These are phyloP conservation scores for Yamadazyma mexicana DNA, from an alignment of 1,139 yeast species.

Conservation along the genomic window DNA sequence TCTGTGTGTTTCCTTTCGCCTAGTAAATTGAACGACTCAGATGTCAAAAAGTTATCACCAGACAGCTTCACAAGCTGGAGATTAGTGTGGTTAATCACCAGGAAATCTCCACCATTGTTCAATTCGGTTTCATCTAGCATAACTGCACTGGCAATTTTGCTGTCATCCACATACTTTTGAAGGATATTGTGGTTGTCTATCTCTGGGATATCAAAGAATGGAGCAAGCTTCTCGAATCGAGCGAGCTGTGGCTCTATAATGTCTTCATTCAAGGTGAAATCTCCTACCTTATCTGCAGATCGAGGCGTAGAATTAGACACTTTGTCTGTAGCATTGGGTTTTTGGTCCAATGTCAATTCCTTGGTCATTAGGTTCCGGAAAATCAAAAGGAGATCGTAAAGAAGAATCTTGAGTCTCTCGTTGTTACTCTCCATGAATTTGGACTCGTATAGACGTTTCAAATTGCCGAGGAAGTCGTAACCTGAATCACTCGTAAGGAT, in stretches of 20 bases:
- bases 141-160: slow-evolving; percentile 24
- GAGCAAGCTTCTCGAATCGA: slow-evolving; percentile 10
- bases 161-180: slow-evolving; percentile 21
- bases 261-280: slow-evolving; percentile 1
- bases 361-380: slow-evolving; percentile 43
- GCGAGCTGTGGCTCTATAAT: background rate
- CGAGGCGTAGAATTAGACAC: background rate
- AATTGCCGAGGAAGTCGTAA: slow-evolving; percentile 40
- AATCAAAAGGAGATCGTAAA: slow-evolving; percentile 63
- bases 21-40: slow-evolving; percentile 21
- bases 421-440: slow-evolving; percentile 34
- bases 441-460: slow-evolving; percentile 48
- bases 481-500: slow-evolving; percentile 31
- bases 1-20: slow-evolving; percentile 14
- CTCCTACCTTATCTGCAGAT: background rate
- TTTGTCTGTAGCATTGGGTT: background rate
- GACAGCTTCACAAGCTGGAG: slow-evolving; percentile 22
- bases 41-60: slow-evolving; percentile 19
- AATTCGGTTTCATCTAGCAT: slow-evolving; percentile 39
- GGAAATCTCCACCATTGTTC: slow-evolving; percentile 33
- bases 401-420: slow-evolving; percentile 55
- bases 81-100: slow-evolving; percentile 29
- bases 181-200: slow-evolving; percentile 29
- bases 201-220: slow-evolving; percentile 37
- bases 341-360: slow-evolving; percentile 7